Conservation (phyloP, 371 early-diverging fungal genomes). For the Syncephalastrum racemosum region DNA sequence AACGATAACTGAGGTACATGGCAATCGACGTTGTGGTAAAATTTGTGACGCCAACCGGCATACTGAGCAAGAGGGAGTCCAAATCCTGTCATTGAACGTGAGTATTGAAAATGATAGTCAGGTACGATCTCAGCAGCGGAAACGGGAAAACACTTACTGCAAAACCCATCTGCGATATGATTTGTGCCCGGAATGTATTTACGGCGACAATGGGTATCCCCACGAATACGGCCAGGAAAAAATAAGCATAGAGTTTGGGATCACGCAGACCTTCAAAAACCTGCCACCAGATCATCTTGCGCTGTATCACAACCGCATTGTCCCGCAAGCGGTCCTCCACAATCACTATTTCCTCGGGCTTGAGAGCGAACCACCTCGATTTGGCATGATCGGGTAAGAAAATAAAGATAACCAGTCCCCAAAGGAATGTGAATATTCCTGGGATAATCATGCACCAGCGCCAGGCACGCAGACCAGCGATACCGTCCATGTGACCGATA, state of each 20-base stretch:
- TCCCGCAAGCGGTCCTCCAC: constrained; percentile 23
- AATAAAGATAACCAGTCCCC: constrained; percentile 7
- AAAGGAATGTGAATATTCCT: neutral
- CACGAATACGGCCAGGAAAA: constrained; percentile 20
- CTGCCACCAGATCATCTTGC: constrained; percentile 26
- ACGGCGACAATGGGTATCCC: constrained; percentile 29
- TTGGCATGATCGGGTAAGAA: constrained; percentile 8
- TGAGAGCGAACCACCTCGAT: constrained; percentile 7
- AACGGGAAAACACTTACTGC: constrained; percentile 15
- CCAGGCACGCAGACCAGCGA: constrained; percentile 38
- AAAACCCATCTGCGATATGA: constrained; percentile 32
- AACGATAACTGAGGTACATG: neutral
- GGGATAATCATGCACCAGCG: constrained; percentile 26
- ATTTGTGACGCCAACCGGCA: too few species aligned
- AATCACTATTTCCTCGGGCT: neutral
- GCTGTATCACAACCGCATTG: constrained; percentile 13
- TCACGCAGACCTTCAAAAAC: constrained; percentile 32
- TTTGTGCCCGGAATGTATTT: constrained; percentile 29
- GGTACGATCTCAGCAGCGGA: neutral
- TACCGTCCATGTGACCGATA: constrained; percentile 37
- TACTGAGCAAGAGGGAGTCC: too few species aligned
- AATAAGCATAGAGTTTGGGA: constrained; percentile 27
- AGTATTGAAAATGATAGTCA: too few species aligned
- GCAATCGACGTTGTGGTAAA: neutral
- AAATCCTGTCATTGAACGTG: constrained; percentile 2